Conservation (phyloP, 2,329 filamentous ascomycete species). For the Talaromyces islandicus region DNA sequence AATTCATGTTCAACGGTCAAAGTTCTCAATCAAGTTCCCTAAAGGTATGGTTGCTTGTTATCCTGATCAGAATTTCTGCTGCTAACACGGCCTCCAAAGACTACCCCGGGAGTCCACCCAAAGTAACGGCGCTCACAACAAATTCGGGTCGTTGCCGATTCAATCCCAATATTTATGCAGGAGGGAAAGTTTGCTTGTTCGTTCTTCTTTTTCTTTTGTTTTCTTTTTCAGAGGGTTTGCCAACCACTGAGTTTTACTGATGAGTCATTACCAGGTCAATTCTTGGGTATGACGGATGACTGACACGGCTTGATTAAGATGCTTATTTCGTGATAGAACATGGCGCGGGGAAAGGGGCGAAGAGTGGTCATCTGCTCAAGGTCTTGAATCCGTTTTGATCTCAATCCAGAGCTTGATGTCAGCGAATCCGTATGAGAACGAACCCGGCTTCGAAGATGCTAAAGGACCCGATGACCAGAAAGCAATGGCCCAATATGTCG, state of each 20-base stretch:
- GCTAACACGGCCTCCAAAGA: conserved; percentile 47
- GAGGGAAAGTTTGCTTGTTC: conserved; percentile 86
- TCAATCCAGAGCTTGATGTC: conserved; percentile 98
- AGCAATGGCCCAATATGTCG: conserved; percentile 67
- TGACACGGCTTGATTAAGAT: conserved; percentile 10
- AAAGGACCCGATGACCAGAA: conserved; percentile 64
- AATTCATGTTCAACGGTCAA: background rate
- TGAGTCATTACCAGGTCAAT: conserved; percentile 58
- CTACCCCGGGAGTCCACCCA: conserved; percentile 65
- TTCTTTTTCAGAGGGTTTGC: background rate
- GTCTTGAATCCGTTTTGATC: conserved; percentile 85
- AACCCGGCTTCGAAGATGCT: conserved; percentile 82
- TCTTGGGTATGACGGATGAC: conserved; percentile 57
- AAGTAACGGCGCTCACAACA: conserved; percentile 68
- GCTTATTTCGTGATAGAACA: conserved; percentile 54
- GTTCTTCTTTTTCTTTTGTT: conserved; percentile 34
- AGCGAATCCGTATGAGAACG: conserved; percentile 88
- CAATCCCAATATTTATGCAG: conserved; percentile 93
- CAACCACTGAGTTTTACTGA: background rate
- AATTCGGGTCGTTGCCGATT: conserved; percentile 85
- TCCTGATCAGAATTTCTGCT: background rate
- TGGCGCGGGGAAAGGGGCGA: conserved; percentile 88
- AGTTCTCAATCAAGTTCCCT: conserved; percentile 74
- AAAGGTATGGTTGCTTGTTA: conserved; percentile 50
- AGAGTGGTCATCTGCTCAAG: conserved; percentile 94